A percentile compares a stretch with the other conserved stretches of the same genome.
phyloP scores from a whole-genome alignment of 2,329 filamentous ascomycete species.

The Penicillium fuscoglaucum region DNA sequence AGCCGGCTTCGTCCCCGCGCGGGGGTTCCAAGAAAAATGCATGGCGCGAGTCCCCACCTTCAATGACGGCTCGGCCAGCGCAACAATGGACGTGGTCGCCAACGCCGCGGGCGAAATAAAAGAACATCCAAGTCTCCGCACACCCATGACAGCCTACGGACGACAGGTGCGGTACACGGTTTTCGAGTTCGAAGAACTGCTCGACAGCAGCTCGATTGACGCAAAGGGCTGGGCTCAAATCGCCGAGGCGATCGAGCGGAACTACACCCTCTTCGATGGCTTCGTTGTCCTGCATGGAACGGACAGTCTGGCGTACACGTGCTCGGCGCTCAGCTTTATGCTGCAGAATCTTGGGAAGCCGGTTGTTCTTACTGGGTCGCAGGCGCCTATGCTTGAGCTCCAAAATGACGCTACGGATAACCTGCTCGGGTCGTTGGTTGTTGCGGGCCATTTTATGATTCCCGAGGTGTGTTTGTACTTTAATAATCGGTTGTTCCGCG shows the following conservation, averaged over 20 bases:
- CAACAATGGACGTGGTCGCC: constrained; percentile 57
- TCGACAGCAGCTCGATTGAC: constrained; percentile 89
- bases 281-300: constrained; percentile 91
- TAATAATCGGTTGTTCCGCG: constrained; percentile 84
- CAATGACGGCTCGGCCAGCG: constrained; percentile 69
- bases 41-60: constrained; percentile 81
- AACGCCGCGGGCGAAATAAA: constrained; percentile 51
- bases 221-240: constrained; percentile 84
- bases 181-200: constrained; percentile 77
- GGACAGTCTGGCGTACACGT: constrained; percentile 85
- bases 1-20: constrained; percentile 76
- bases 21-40: constrained; percentile 77
- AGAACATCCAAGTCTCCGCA: constrained; percentile 69
- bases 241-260: constrained; percentile 73
- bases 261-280: constrained; percentile 85
- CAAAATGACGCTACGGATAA: constrained; percentile 93
- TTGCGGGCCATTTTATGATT: constrained; percentile 88
- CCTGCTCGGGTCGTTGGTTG: constrained; percentile 80
- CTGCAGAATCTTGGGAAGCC: constrained; percentile 87
- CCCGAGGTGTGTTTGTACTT: constrained; percentile 94
- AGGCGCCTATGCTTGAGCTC: constrained; percentile 84
- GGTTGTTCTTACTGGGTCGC: constrained; percentile 79
- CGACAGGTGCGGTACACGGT: constrained; percentile 81
- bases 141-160: constrained; percentile 75
- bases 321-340: constrained; percentile 91